These are phyloP conservation scores for Gymnopilus junonius DNA, from an alignment of 768 basidiomycete genomes.

Conservation along the genomic window DNA sequence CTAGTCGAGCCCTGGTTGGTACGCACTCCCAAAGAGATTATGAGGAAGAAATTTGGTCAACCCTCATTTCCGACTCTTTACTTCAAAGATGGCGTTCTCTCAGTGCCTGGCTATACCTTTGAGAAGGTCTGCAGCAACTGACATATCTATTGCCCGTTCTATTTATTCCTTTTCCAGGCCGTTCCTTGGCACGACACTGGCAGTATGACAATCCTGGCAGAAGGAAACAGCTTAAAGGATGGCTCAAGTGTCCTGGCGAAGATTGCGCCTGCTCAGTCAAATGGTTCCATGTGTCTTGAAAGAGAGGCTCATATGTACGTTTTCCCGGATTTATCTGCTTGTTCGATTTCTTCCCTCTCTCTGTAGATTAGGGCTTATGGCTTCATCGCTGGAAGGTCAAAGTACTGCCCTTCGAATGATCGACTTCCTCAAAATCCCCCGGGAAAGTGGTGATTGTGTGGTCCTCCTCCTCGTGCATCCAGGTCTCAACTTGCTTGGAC, in stretches of 20 bases:
- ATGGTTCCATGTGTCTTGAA: conserved; percentile 73
- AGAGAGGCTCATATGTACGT: conserved; percentile 75
- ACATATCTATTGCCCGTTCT: neutral
- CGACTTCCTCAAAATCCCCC: conserved; percentile 71
- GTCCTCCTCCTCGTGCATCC: conserved; percentile 76
- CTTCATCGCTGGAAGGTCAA: conserved; percentile 51
- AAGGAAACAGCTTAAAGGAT: conserved; percentile 73
- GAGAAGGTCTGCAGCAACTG: conserved; percentile 50
- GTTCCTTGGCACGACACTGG: conserved; percentile 74
- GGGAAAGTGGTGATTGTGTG: conserved; percentile 65
- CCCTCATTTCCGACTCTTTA: conserved; percentile 61
- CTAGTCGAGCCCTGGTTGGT: neutral
- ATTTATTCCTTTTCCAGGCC: conserved; percentile 44
- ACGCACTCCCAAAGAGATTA: conserved; percentile 19
- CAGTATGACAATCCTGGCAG: conserved; percentile 68
- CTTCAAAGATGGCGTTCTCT: conserved; percentile 61
- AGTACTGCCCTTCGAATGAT: conserved; percentile 60
- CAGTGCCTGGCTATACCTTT: conserved; percentile 74
- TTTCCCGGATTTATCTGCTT: neutral
- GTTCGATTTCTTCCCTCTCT: neutral
- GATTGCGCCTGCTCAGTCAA: conserved; percentile 73
- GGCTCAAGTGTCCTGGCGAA: conserved; percentile 72
- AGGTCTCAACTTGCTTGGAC: conserved; percentile 68
- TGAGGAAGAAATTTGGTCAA: conserved; percentile 62
- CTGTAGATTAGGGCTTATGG: conserved; percentile 54